Base-by-base conservation (phyloP, 352 stramenopile species). In the Phytopythium sindhum region DNA sequence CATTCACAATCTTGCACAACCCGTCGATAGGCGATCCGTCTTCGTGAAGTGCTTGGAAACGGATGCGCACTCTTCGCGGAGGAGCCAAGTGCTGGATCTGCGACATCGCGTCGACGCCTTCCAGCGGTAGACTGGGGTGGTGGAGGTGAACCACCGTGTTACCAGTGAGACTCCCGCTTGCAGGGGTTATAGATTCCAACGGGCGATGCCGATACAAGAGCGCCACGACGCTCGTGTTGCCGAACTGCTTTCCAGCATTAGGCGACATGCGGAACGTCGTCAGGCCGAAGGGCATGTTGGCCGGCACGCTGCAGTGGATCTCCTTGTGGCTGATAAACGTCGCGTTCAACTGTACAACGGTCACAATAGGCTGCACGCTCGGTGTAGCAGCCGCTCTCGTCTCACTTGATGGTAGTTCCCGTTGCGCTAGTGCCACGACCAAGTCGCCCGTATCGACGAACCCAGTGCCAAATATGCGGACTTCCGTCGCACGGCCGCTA, bases 361-460 rank as follows among this genome's bases (percentile, higher is more conserved):
- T 57, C 15, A 59, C 53, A 10, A 28, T 60, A 0, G 60, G 31
- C 24, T 61, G 21, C 21, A 17, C 39, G 19, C 35, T 14, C 42
- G 59, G 60, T 19, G 21, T 33, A n/a, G 28, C 28, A 17, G 41
- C 53, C 14, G 10, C 53, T 8, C 63, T 56, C 8, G 58, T 47
- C 24, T 51, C 29, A 17, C 31, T 45, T 52, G 37, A 55, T 37
- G 61, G 44, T 1, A 90, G 64, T 45, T 78, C 69, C 15, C 64
- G 62, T 61, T 91, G 83, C 26, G 67, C 33, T 9, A 91, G 53
- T 12, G 63, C 63, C 8, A 91, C 78, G 2, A 88, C 73, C 23
- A 91, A 66, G 44, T 91, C 83, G 2, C 81, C 81, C 0, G 83
- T 81, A 53, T 90, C 80, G 23, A 84, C 74, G 28, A 90, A 90